Percentiles rank a stretch among this genome's conserved stretches.
phyloP scores from a whole-genome alignment of 345 rosid species.

The Passiflora organensis region DNA sequence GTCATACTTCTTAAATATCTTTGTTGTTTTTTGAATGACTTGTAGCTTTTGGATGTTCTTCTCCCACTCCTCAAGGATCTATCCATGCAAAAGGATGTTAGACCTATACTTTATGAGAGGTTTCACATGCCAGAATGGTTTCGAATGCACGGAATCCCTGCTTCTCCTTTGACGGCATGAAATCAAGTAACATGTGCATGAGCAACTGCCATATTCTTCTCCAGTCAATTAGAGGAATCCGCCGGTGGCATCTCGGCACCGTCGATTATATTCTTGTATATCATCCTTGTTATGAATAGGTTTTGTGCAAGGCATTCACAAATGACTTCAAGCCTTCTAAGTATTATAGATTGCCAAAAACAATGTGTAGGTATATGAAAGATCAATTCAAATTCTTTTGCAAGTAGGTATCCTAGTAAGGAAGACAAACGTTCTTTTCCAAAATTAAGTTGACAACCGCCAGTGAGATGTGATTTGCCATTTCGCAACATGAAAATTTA shows the following conservation, averaged over 20 bases:
- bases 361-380: too few species aligned
- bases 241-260: neutral
- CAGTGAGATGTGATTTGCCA: too few species aligned
- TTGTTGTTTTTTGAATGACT: neutral
- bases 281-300: neutral
- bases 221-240: neutral
- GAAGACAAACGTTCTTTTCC: neutral
- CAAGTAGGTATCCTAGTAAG: neutral
- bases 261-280: neutral
- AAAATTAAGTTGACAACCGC: too few species aligned
- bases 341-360: too few species aligned
- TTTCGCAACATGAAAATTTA: too few species aligned
- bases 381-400: neutral
- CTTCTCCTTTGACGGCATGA: neutral
- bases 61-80: conserved; percentile 20
- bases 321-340: too few species aligned
- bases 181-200: neutral
- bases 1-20: too few species aligned
- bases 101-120: conserved; percentile 14
- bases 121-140: conserved; percentile 26
- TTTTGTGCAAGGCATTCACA: neutral
- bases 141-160: conserved; percentile 10
- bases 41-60: conserved; percentile 16
- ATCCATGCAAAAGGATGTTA: conserved; percentile 10
- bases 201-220: neutral